Base-by-base conservation (phyloP, 192 early-diverging fungal species). In the Helicostylum pulchrum region DNA sequence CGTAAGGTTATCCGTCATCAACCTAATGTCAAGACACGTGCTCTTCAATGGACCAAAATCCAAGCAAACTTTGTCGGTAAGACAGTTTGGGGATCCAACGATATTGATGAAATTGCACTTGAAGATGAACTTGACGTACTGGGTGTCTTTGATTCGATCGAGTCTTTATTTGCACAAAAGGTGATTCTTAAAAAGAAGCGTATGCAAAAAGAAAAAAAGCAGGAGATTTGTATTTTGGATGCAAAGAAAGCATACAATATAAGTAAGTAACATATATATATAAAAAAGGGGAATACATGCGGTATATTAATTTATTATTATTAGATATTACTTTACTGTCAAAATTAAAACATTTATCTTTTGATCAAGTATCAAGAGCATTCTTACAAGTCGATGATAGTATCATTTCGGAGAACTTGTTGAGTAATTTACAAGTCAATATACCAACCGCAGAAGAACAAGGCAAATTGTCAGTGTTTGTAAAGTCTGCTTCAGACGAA, bases 21-120 rank as follows among this genome's bases (percentile, higher is more conserved):
- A 60, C 77, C 91, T 17, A 86, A 85, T 54, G 86, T 86, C 65
- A 92, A 90, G 68, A 79, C 89, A 17, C 88, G 90, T 68, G 78
- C 81, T 7, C 48, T 91, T 58, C 89, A 91, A 66, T 92, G 91
- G 91, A 88, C 88, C 49, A 92, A 92, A 66, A 77, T 92, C 48
- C 83, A 83, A 57, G 80, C 87, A 62, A 76, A 80, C 53, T 48
- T 68, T 57, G 77, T 91, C 45, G 81, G 79, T 44, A 78, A 81
- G 17, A 90, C 88, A 3, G 65, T 92, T 17, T 92, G 89, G 89
- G 80, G 77, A 20, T 73, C 65, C 21, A 67, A 70, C 8, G 74
- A 74, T 20, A 60, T 83, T 47, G 68, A 69, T 55, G 80, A 90
- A 56, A 66, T 77, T 8, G 65, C 72, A 12, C 65, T 90, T 10